phyloP scores from a whole-genome alignment of 73 alveolate genomes.

The Durusdinium trenchii region DNA sequence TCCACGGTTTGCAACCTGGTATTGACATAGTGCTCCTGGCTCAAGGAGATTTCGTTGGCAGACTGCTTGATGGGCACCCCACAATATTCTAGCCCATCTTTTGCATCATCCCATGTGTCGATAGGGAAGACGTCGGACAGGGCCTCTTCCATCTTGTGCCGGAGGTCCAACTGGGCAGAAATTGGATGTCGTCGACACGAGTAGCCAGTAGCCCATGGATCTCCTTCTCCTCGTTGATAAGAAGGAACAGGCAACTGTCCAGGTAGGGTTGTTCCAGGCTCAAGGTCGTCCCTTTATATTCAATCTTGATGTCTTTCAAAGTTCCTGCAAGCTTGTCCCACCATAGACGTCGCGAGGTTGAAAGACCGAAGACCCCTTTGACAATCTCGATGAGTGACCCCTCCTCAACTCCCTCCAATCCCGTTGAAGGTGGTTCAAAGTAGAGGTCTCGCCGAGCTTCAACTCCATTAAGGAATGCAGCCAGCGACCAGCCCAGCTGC shows the following conservation, averaged over 20 bases:
- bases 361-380: constrained; percentile 31
- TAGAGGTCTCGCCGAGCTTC: constrained; percentile 6
- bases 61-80: background rate
- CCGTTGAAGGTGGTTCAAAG: background rate
- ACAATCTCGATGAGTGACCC: background rate
- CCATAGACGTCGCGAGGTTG: constrained; percentile 11
- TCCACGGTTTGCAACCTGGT: background rate
- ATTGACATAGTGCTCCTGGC: background rate
- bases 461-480: constrained; percentile 12
- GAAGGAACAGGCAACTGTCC: constrained; percentile 4
- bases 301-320: background rate
- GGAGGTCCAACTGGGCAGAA: background rate
- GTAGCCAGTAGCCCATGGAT: background rate
- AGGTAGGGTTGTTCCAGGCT: background rate
- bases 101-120: background rate
- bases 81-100: background rate
- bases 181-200: background rate
- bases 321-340: background rate
- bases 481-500: background rate
- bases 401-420: background rate
- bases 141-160: background rate
- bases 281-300: background rate
- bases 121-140: constrained; percentile 8
- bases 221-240: background rate
- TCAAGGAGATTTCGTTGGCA: background rate